Evolutionary conservation across 2,329 filamentous ascomycete species (phyloP).

Genomic region (Purpureocillium lavendulum): DNA sequence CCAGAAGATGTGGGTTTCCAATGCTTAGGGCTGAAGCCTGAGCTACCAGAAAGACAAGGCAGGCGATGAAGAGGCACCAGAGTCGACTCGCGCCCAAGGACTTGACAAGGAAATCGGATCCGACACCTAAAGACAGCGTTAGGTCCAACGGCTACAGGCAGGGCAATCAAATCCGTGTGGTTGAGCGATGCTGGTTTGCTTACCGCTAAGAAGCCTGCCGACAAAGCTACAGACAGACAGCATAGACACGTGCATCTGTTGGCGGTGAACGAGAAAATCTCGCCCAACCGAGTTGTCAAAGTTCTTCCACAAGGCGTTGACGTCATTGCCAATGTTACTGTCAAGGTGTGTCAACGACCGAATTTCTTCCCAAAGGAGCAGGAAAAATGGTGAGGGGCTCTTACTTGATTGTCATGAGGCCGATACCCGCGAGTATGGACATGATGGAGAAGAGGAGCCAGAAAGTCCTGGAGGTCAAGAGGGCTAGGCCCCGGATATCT

Average conservation of each 20-base stretch:
- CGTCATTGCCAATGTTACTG: constrained; percentile 91
- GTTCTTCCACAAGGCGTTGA: constrained; percentile 79
- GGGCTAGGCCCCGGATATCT: constrained; percentile 81
- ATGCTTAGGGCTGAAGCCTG: constrained; percentile 71
- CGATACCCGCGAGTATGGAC: constrained; percentile 84
- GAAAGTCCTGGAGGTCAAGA: constrained; percentile 69
- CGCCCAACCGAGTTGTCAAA: constrained; percentile 67
- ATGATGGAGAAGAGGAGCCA: constrained; percentile 87
- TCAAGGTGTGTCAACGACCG: background rate
- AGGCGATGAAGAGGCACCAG: constrained; percentile 81
- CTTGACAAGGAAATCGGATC: constrained; percentile 85
- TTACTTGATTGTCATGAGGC: constrained; percentile 98
- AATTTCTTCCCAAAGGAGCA: background rate
- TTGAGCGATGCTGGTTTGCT: constrained; percentile 16
- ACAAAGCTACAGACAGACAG: constrained; percentile 83
- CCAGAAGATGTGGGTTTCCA: constrained; percentile 67
- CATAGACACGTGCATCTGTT: constrained; percentile 89
- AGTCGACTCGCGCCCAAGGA: constrained; percentile 70
- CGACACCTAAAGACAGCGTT: constrained; percentile 51
- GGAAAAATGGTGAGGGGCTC: constrained; percentile 17
- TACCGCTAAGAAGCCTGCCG: constrained; percentile 71
- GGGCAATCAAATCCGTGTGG: too few species aligned
- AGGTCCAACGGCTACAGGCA: background rate
- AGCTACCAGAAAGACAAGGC: constrained; percentile 67
- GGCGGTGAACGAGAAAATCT: constrained; percentile 69